phyloP scores from a whole-genome alignment of 176 grass and related monocot species.

The Bonia amplexicaulis region DNA sequence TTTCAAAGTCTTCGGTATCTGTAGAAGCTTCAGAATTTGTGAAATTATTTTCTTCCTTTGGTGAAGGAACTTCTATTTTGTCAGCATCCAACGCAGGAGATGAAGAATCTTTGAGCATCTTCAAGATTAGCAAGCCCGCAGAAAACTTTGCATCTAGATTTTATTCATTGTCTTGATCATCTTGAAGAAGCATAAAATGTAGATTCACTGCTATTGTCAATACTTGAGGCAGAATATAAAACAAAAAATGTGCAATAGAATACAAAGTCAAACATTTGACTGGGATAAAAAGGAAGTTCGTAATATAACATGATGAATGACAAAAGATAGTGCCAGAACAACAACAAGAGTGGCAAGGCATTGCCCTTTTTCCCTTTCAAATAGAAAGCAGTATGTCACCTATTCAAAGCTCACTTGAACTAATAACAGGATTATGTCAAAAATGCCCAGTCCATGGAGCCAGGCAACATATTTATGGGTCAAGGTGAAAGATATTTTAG shows the following conservation, averaged over 20 bases:
- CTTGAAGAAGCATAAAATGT: slow-evolving; percentile 1
- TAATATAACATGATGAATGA: background rate
- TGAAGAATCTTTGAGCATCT: slow-evolving; percentile 47
- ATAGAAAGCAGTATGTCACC: background rate
- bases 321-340: slow-evolving; percentile 15
- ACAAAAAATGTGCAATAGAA: background rate
- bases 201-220: slow-evolving; percentile 17
- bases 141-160: slow-evolving; percentile 28
- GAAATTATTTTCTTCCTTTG: slow-evolving; percentile 67
- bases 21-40: slow-evolving; percentile 58
- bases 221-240: slow-evolving; percentile 13
- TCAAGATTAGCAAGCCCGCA: slow-evolving; percentile 25
- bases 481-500: slow-evolving; percentile 3
- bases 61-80: slow-evolving; percentile 44
- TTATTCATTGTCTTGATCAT: slow-evolving; percentile 16
- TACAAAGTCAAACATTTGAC: background rate
- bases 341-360: background rate
- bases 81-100: slow-evolving; percentile 36
- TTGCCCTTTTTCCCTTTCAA: slow-evolving; percentile 2
- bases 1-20: slow-evolving; percentile 62
- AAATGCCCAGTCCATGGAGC: background rate
- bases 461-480: slow-evolving; percentile 1
- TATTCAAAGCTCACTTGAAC: slow-evolving; percentile 7
- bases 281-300: background rate
- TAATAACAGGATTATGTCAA: background rate